Percentiles rank a stretch among this genome's conserved stretches.
These are phyloP conservation scores for Naganishia vishniacii DNA, from an alignment of 768 basidiomycete genomes.

Conservation along the genomic window DNA sequence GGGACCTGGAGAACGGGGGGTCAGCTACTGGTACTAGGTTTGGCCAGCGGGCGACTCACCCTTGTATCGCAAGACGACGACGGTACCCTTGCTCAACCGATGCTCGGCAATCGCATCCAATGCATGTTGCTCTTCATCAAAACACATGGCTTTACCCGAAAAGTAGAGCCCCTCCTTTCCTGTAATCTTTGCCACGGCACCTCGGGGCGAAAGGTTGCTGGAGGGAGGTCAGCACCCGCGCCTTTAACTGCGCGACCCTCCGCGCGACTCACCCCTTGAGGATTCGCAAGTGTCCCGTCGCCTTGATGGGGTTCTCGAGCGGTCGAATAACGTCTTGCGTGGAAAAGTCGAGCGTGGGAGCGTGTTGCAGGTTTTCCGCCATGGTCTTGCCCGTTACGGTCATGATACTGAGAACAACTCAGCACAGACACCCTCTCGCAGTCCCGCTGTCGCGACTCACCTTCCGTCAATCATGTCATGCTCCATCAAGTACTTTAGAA, in stretches of 20 bases:
- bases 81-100: conserved; percentile 63
- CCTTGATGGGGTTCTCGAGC: conserved; percentile 78
- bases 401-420: conserved; percentile 46
- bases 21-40: neutral
- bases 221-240: too few relatives aligned
- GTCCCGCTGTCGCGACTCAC: neutral
- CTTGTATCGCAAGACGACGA: conserved; percentile 24
- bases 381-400: conserved; percentile 86
- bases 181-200: conserved; percentile 94
- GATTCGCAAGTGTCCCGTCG: conserved; percentile 87
- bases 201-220: conserved; percentile 78
- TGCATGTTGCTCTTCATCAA: conserved; percentile 27
- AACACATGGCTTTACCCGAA: conserved; percentile 33
- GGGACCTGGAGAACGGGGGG: conserved; percentile 54
- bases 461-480: conserved; percentile 30
- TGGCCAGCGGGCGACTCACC: neutral
- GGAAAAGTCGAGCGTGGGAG: conserved; percentile 62
- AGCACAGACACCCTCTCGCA: neutral
- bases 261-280: conserved; percentile 57
- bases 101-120: conserved; percentile 60
- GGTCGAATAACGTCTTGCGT: conserved; percentile 83
- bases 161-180: conserved; percentile 89
- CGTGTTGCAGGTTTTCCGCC: conserved; percentile 78
- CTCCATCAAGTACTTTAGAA: conserved; percentile 32
- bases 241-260: too few relatives aligned